These are phyloP conservation scores for Blastobotrys americana DNA, from an alignment of 805 yeast genomes.

Conservation along the genomic window DNA sequence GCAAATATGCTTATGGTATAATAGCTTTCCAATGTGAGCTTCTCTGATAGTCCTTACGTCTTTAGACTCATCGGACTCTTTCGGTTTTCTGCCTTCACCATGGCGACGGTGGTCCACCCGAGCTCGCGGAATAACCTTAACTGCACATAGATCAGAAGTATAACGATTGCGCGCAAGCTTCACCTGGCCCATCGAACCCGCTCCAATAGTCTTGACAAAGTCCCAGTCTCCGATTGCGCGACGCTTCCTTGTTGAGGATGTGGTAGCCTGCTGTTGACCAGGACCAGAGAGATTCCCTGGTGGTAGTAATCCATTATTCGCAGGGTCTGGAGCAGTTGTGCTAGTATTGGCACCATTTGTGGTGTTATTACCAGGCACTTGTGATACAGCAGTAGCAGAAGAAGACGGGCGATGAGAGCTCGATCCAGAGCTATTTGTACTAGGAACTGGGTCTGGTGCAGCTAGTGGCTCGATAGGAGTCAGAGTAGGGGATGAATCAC, in stretches of 20 bases:
- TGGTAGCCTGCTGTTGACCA: background rate
- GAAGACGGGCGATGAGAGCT: background rate
- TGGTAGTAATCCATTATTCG: background rate
- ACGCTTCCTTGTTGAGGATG: slow-evolving; percentile 38
- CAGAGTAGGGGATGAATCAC: slow-evolving; percentile 3
- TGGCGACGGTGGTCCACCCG: slow-evolving; percentile 55
- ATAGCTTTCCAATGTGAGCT: slow-evolving; percentile 84
- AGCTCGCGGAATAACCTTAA: slow-evolving; percentile 88
- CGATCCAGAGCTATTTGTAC: background rate
- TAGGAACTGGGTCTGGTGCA: slow-evolving; percentile 1
- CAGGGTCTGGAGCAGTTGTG: background rate
- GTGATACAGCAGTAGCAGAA: background rate
- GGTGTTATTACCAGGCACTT: background rate
- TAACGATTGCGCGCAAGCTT: slow-evolving; percentile 81
- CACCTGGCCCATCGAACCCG: slow-evolving; percentile 99
- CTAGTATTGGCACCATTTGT: too few relatives aligned
- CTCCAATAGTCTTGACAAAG: slow-evolving; percentile 88
- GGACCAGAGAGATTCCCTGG: background rate
- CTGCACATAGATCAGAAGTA: slow-evolving; percentile 69
- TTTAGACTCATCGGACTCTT: slow-evolving; percentile 61
- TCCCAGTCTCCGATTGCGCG: slow-evolving; percentile 96
- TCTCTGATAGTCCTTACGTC: slow-evolving; percentile 91
- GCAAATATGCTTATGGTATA: slow-evolving; percentile 90
- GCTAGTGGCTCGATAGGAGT: slow-evolving; percentile 6
- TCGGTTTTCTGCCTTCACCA: slow-evolving; percentile 44